Evolutionary conservation across 164 flowering plant species (phyloP).

Genomic region (Nymphaea colorata): DNA sequence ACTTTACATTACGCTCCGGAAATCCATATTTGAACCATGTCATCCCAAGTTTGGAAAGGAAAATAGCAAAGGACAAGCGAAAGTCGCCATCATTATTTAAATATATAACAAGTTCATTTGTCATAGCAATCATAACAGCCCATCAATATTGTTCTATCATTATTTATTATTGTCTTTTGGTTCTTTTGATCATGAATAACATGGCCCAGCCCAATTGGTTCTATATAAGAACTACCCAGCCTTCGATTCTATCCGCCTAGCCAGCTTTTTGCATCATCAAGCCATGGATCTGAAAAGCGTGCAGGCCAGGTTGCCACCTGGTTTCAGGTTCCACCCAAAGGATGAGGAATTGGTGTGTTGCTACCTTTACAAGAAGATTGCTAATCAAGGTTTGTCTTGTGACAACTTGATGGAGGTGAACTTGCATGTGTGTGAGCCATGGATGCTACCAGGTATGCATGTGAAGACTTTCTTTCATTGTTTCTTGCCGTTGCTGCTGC

Average conservation of each 20-base stretch:
- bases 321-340: conserved; percentile 73
- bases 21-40: too few species aligned
- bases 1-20: too few species aligned
- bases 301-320: conserved; percentile 74
- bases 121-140: not conserved
- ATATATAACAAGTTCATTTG: not conserved
- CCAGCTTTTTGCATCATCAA: not conserved
- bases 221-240: not conserved
- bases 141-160: not conserved
- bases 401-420: conserved; percentile 70
- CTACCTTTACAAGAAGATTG: conserved; percentile 61
- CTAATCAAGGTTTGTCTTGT: conserved; percentile 35
- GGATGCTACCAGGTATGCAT: conserved; percentile 78
- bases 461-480: not conserved
- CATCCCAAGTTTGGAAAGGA: not conserved
- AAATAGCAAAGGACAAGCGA: not conserved
- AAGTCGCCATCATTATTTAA: not conserved
- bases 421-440: conserved; percentile 84
- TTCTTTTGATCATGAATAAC: not conserved
- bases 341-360: conserved; percentile 83
- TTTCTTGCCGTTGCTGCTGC: not conserved
- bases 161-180: not conserved
- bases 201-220: not conserved
- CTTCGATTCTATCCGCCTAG: not conserved
- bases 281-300: conserved; percentile 62